Conservation (phyloP, 2,329 filamentous ascomycete species). For the Scleromitrula shiraiana region DNA sequence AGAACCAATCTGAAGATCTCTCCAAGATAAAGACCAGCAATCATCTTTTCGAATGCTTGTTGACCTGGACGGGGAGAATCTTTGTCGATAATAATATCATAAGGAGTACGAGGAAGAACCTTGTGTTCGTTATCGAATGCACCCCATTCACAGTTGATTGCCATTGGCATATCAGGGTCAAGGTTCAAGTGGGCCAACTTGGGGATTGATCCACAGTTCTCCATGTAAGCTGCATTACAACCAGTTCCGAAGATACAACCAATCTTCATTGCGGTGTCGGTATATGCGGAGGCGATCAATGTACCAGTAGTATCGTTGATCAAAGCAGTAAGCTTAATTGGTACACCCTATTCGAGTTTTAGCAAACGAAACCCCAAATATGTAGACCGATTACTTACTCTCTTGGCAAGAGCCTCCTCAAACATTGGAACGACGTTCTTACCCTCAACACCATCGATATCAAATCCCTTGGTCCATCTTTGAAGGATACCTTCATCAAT, state of each 20-base stretch:
- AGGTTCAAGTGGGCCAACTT: slow-evolving; percentile 91
- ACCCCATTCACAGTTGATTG: slow-evolving; percentile 97
- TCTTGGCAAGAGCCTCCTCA: slow-evolving; percentile 64
- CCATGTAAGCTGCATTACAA: slow-evolving; percentile 98
- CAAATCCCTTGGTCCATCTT: slow-evolving; percentile 96
- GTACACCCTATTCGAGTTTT: slow-evolving; percentile 57
- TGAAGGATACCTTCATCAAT: slow-evolving; percentile 90
- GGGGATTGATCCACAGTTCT: slow-evolving; percentile 80
- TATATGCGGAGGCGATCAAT: slow-evolving; percentile 92
- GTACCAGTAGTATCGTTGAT: slow-evolving; percentile 99
- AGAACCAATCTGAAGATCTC: slow-evolving; percentile 89
- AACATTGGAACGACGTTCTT: slow-evolving; percentile 85
- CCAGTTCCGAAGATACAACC: slow-evolving; percentile 98
- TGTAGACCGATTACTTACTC: slow-evolving; percentile 39
- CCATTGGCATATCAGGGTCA: slow-evolving; percentile 75
- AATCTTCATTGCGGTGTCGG: slow-evolving; percentile 86
- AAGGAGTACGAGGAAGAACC: slow-evolving; percentile 76
- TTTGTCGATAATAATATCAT: slow-evolving; percentile 81
- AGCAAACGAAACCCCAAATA: slow-evolving; percentile 9
- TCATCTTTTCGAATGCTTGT: slow-evolving; percentile 97
- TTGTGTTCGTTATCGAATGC: slow-evolving; percentile 92
- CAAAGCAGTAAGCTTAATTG: slow-evolving; percentile 85
- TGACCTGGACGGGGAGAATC: slow-evolving; percentile 88
- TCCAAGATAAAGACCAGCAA: slow-evolving; percentile 86
- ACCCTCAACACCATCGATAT: slow-evolving; percentile 86